Base-by-base conservation (phyloP, 2,329 filamentous ascomycete genomes). In the Trichoderma atroviride region DNA sequence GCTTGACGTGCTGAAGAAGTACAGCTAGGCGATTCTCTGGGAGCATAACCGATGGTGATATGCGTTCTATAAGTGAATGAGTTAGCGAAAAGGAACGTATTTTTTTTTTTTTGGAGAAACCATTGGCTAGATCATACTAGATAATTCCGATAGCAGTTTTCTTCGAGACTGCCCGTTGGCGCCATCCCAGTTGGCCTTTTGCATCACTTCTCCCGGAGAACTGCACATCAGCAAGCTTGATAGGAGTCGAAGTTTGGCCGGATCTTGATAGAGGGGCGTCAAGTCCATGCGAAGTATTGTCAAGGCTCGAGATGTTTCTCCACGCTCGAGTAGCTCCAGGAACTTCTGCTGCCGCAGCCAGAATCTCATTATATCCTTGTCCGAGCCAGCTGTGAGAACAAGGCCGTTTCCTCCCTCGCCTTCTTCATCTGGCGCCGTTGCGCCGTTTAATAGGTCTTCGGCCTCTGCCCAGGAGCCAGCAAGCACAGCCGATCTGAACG, bases 1-100 rank as follows among this genome's bases (percentile, higher is more conserved):
- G 86, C 78, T 97, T 97, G 47, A 97, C 89, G 73, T 96, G 90
- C 69, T 94, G 86, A 64, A 99, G 83, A 19, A 99, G 83, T 40
- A 89, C 86, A 1, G 93, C 93, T 56, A 99, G 84, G 7, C 96
- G 90, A 78, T 96, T 92, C 76, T 97, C 93, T 1, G 96, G 96
- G 67, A 99, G 91, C 94, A 99, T 98, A 56, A 97, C 92, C 4
- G 94, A 96, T 0, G 96, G 95, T 1, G 96, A 97, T 78, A 99
- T 97, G 69, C 89, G 97, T 83, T 87, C 92, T 95, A 74, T 43
- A 64, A 55, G 14, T 56, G 22, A 37, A 55, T 50, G 68, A 53
- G 81, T 66, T 37, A 69, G 66, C 57, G 78, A 4, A 67, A 56
- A 62, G 3, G 29, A 16, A 22, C 24, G 52, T 14, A 24, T n/a